Percentiles rank a stretch among this genome's conserved stretches.
Conservation (phyloP, 345 rosid genomes). For the Sisymbrium altissimum region DNA sequence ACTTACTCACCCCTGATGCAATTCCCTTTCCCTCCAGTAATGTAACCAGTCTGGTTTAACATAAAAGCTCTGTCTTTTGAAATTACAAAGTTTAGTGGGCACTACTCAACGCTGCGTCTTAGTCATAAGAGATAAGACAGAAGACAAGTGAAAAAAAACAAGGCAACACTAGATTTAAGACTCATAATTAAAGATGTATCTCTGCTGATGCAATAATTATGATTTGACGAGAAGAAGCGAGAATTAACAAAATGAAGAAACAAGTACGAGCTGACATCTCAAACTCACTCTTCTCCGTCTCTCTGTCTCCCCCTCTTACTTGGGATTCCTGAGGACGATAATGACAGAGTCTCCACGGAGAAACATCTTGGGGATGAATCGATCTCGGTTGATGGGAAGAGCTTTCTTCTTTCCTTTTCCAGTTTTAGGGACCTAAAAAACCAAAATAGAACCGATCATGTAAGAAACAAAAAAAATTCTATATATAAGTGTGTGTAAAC, state of each 20-base stretch:
- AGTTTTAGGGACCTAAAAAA: slow-evolving; percentile 72
- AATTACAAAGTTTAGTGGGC: slow-evolving; percentile 1
- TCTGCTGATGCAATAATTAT: neutral
- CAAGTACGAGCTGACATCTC: neutral
- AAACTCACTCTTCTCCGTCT: neutral
- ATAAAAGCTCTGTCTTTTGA: neutral
- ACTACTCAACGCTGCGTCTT: neutral
- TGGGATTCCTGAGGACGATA: slow-evolving; percentile 93
- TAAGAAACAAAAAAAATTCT: neutral
- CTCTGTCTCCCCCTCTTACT: slow-evolving; percentile 37
- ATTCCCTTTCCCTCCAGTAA: slow-evolving; percentile 76
- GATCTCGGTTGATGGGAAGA: slow-evolving; percentile 82
- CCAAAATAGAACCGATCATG: neutral
- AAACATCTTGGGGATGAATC: slow-evolving; percentile 98
- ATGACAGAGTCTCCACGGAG: slow-evolving; percentile 98
- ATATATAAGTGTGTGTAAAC: neutral
- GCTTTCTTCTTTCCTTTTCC: slow-evolving; percentile 99
- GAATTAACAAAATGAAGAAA: neutral
- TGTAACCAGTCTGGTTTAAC: slow-evolving; percentile 59
- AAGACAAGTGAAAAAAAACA: neutral
- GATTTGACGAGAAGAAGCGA: neutral
- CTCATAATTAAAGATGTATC: neutral
- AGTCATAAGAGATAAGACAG: neutral
- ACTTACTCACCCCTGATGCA: slow-evolving; percentile 61
- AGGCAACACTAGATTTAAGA: neutral